phyloP scores from a whole-genome alignment of 345 rosid species.

The Brassica cretica region DNA sequence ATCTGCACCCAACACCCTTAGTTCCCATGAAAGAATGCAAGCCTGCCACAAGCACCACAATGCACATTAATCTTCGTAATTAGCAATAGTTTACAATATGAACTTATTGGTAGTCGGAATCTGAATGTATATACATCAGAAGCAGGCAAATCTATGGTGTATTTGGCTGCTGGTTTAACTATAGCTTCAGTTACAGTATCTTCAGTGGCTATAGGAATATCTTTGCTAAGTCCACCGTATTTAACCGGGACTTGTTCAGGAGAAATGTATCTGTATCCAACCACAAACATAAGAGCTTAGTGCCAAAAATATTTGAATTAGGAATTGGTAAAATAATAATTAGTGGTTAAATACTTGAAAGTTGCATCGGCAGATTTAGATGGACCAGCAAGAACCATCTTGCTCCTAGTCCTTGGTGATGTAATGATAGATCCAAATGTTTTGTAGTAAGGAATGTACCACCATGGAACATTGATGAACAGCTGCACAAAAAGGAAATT shows the following conservation, averaged over 20 bases:
- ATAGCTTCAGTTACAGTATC: slow-evolving; percentile 57
- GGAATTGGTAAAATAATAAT: not conserved
- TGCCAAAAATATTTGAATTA: not conserved
- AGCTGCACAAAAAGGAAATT: slow-evolving; percentile 45
- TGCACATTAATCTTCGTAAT: slow-evolving; percentile 9
- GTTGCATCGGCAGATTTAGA: slow-evolving; percentile 73
- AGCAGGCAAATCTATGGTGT: slow-evolving; percentile 61
- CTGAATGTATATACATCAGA: slow-evolving; percentile 53
- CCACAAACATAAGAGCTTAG: not conserved
- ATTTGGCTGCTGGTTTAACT: slow-evolving; percentile 65
- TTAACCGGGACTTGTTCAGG: slow-evolving; percentile 69
- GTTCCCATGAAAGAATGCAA: slow-evolving; percentile 62
- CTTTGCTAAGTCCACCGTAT: slow-evolving; percentile 66
- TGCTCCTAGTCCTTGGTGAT: slow-evolving; percentile 93
- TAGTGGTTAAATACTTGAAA: slow-evolving; percentile 54
- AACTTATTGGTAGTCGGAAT: not conserved
- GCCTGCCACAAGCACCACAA: slow-evolving; percentile 45
- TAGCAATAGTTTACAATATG: not conserved
- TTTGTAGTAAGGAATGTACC: slow-evolving; percentile 81
- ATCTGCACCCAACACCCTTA: slow-evolving; percentile 79
- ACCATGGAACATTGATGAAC: slow-evolving; percentile 95
- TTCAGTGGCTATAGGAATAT: slow-evolving; percentile 48
- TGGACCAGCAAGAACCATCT: slow-evolving; percentile 84
- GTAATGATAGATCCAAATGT: slow-evolving; percentile 73
- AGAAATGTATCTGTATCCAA: slow-evolving; percentile 54